These are phyloP conservation scores for Acer campestre DNA, from an alignment of 345 rosid species.

Conservation along the genomic window DNA sequence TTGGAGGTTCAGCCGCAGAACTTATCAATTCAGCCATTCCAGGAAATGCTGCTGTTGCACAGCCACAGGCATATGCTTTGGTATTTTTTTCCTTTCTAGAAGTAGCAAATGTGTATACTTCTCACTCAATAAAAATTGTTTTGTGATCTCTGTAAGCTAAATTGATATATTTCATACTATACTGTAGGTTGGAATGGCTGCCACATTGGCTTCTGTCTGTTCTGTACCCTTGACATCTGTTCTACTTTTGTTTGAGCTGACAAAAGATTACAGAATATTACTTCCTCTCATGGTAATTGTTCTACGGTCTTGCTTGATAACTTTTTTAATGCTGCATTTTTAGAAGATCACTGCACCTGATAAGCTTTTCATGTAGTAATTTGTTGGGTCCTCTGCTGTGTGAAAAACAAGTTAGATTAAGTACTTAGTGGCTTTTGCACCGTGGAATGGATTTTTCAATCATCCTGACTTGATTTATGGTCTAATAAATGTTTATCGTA, in stretches of 20 bases:
- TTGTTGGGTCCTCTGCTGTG: neutral
- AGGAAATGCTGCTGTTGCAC: conserved; percentile 94
- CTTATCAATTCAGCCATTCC: conserved; percentile 91
- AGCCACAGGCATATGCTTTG: conserved; percentile 99
- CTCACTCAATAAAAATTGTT: neutral
- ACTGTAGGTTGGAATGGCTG: conserved; percentile 98
- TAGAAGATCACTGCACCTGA: neutral
- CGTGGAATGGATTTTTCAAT: conserved; percentile 5
- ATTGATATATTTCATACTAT: conserved; percentile 18
- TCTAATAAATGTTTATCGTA: conserved; percentile 4
- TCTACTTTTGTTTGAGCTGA: conserved; percentile 88
- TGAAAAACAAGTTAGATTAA: conserved; percentile 2
- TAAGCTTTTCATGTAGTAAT: neutral
- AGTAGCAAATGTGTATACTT: neutral
- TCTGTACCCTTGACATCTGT: conserved; percentile 98
- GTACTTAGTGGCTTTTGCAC: neutral
- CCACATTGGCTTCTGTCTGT: conserved; percentile 96
- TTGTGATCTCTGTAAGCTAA: conserved; percentile 16
- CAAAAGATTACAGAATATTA: conserved; percentile 92
- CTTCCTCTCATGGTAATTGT: conserved; percentile 94
- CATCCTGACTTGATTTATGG: neutral
- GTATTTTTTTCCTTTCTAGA: conserved; percentile 39
- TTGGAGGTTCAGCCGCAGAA: conserved; percentile 95
- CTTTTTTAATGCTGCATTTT: neutral
- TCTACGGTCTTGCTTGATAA: conserved; percentile 16